phyloP scores from a whole-genome alignment of 352 stramenopile species.

The Phytopythium helicoides region DNA sequence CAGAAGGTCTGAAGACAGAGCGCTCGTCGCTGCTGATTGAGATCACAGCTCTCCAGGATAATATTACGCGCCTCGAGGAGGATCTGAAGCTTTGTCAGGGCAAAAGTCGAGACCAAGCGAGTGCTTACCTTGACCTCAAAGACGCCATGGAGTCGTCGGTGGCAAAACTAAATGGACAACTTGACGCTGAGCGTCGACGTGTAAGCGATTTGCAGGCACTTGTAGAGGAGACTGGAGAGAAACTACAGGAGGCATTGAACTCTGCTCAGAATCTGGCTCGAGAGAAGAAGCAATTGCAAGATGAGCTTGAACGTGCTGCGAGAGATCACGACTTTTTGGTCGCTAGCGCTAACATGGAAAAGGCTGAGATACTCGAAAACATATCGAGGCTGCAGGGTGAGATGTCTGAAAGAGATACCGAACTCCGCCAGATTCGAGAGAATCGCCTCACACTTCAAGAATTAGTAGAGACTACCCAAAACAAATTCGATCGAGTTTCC shows the following conservation, averaged over 20 bases:
- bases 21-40: slow-evolving; percentile 16
- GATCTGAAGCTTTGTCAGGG: slow-evolving; percentile 6
- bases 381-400: not conserved
- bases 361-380: slow-evolving; percentile 2
- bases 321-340: slow-evolving; percentile 3
- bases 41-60: slow-evolving; percentile 8
- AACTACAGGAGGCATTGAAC: not conserved
- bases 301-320: not conserved
- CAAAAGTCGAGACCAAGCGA: slow-evolving; percentile 1
- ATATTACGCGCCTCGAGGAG: slow-evolving; percentile 12
- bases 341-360: slow-evolving; percentile 4
- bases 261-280: not conserved
- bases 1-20: slow-evolving; percentile 12
- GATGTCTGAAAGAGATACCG: not conserved
- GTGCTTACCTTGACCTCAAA: not conserved
- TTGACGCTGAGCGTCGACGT: slow-evolving; percentile 1
- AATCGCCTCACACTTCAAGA: not conserved
- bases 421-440: not conserved
- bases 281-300: slow-evolving; percentile 6
- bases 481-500: not conserved
- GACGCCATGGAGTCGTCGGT: not conserved
- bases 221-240: slow-evolving; percentile 14
- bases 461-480: not conserved
- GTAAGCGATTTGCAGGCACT: slow-evolving; percentile 12
- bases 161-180: not conserved